A percentile compares a stretch with the other conserved stretches of the same genome.
Evolutionary conservation across 2,329 filamentous ascomycete species (phyloP).

Genomic region (Claviceps sorghi): DNA sequence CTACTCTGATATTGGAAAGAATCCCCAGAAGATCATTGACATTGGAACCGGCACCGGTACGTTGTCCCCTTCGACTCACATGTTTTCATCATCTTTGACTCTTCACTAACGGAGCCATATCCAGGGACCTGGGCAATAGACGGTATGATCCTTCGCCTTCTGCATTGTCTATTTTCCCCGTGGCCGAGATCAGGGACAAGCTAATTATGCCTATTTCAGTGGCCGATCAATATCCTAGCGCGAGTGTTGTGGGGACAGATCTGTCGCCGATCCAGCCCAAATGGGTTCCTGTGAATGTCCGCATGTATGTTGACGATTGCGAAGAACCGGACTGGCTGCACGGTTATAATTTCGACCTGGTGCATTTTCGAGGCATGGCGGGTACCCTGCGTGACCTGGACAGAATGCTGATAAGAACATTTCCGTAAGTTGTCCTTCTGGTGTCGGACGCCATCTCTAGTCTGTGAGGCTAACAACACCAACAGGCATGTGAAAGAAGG

Average conservation of each 20-base stretch:
- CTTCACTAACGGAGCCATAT: not conserved
- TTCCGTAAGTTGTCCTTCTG: constrained; percentile 12
- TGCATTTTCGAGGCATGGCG: constrained; percentile 37
- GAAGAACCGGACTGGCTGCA: constrained; percentile 41
- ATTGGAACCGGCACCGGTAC: constrained; percentile 35
- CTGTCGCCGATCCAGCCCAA: constrained; percentile 31
- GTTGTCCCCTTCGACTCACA: constrained; percentile 1
- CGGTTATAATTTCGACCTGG: constrained; percentile 40
- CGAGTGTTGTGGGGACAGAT: constrained; percentile 27
- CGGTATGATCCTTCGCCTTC: constrained; percentile 14
- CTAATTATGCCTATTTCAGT: constrained; percentile 12
- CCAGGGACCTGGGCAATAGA: constrained; percentile 39
- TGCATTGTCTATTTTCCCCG: not conserved
- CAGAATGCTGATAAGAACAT: constrained; percentile 28
- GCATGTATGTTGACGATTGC: constrained; percentile 48
- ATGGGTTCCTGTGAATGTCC: constrained; percentile 43
- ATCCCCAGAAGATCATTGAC: constrained; percentile 29
- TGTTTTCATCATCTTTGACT: not conserved
- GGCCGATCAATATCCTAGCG: constrained; percentile 26
- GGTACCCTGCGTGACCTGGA: constrained; percentile 35
- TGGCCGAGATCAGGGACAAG: not conserved
- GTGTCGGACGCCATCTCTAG: not conserved
- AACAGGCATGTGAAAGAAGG: constrained; percentile 27
- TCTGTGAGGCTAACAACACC: constrained; percentile 2
- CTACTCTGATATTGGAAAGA: constrained; percentile 23